Conservation (phyloP, 306 rosid species). For the Medicago ruthenica region DNA sequence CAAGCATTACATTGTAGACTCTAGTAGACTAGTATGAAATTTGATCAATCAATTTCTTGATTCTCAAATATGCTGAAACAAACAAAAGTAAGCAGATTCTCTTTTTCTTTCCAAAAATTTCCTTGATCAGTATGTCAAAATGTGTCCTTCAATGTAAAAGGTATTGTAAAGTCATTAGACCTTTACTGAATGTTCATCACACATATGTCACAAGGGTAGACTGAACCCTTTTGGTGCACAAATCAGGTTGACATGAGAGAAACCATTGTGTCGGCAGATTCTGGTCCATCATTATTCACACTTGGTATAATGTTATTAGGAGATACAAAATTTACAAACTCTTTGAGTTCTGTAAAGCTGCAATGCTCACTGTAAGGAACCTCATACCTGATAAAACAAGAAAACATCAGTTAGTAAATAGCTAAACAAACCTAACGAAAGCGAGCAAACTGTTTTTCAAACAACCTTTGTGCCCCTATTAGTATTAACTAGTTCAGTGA, state of each 20-base stretch:
- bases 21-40: not conserved
- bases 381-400: slow-evolving; percentile 68
- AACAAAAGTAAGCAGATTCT: not conserved
- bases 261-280: slow-evolving; percentile 78
- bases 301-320: slow-evolving; percentile 84
- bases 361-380: slow-evolving; percentile 95
- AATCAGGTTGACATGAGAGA: slow-evolving; percentile 70
- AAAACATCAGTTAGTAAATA: slow-evolving; percentile 20
- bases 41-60: slow-evolving; percentile 18
- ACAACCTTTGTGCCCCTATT: not conserved
- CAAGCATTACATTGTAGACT: not conserved
- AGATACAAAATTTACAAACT: slow-evolving; percentile 78
- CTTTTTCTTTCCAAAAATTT: not conserved
- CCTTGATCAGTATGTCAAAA: not conserved
- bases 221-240: slow-evolving; percentile 18
- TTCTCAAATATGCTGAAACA: not conserved
- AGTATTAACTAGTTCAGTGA: slow-evolving; percentile 19
- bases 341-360: slow-evolving; percentile 87
- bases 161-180: slow-evolving; percentile 27
- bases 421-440: not conserved
- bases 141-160: not conserved
- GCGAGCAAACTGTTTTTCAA: slow-evolving; percentile 6
- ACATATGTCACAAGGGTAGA: slow-evolving; percentile 7
- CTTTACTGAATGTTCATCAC: slow-evolving; percentile 9
- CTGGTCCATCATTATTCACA: slow-evolving; percentile 82